These are phyloP conservation scores for Porphyrellus sp. DNA, from an alignment of 1,284 basidiomycete genomes.

Conservation along the genomic window DNA sequence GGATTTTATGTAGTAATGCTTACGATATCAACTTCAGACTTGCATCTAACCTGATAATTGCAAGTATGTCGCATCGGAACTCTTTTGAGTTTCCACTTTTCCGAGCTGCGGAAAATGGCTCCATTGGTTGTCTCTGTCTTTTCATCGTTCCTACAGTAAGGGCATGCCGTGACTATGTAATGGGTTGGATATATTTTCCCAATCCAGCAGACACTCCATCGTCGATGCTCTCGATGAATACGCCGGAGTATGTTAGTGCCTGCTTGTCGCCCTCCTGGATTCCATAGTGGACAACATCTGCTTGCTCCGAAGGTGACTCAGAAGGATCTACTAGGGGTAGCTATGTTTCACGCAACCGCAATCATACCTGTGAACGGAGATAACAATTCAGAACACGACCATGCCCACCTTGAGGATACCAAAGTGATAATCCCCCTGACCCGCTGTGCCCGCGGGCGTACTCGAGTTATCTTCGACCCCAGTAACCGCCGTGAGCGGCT, in stretches of 20 bases:
- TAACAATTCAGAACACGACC: neutral
- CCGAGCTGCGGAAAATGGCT: too few relatives aligned
- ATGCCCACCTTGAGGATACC: slow-evolving; percentile 50
- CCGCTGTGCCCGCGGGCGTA: slow-evolving; percentile 40
- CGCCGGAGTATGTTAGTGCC: slow-evolving; percentile 53
- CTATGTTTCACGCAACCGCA: slow-evolving; percentile 30
- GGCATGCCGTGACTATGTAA: neutral
- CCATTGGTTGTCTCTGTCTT: too few relatives aligned
- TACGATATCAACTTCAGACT: too few relatives aligned
- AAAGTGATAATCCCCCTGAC: slow-evolving; percentile 58
- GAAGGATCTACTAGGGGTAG: slow-evolving; percentile 50
- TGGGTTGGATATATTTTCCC: slow-evolving; percentile 4
- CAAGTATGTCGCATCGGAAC: too few relatives aligned
- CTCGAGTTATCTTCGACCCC: slow-evolving; percentile 41
- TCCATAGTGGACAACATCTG: slow-evolving; percentile 55
- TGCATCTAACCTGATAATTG: too few relatives aligned
- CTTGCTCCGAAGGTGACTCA: slow-evolving; percentile 45
- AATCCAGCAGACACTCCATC: slow-evolving; percentile 7
- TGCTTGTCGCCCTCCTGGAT: slow-evolving; percentile 56
- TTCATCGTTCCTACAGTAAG: too few relatives aligned
- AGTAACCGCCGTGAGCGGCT: slow-evolving; percentile 41
- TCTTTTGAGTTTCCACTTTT: too few relatives aligned
- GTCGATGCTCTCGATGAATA: slow-evolving; percentile 46
- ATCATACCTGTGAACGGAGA: neutral
- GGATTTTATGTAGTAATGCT: too few relatives aligned